Conservation (phyloP, 2,329 filamentous ascomycete genomes). For the Trichoderma sp. region DNA sequence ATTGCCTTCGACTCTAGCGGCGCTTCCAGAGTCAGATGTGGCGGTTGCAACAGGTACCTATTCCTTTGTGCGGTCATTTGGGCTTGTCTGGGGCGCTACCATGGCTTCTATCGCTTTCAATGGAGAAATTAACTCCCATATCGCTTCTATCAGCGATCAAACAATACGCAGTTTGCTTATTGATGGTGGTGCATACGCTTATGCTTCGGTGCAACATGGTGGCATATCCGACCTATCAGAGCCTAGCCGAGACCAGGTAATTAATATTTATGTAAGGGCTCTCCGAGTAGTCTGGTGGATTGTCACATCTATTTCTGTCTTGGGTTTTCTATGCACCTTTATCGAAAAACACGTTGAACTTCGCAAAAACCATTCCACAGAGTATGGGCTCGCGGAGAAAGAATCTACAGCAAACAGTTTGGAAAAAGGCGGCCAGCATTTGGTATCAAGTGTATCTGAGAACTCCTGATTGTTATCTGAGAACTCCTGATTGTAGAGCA, state of each 20-base stretch:
- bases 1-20: constrained; percentile 50
- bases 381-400: background rate
- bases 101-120: constrained; percentile 49
- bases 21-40: constrained; percentile 44
- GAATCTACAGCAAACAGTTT: background rate
- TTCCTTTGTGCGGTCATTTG: constrained; percentile 53
- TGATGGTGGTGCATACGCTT: constrained; percentile 40
- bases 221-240: constrained; percentile 40
- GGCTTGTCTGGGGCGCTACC: constrained; percentile 50
- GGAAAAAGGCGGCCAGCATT: background rate
- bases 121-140: constrained; percentile 28
- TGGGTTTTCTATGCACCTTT: constrained; percentile 9
- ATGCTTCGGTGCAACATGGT: constrained; percentile 38
- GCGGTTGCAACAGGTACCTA: constrained; percentile 47
- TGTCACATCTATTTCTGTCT: background rate
- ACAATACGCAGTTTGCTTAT: constrained; percentile 26
- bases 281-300: constrained; percentile 19
- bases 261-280: constrained; percentile 5
- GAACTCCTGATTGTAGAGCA: background rate
- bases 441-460: background rate
- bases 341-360: constrained; percentile 20
- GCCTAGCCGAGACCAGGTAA: background rate
- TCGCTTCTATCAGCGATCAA: constrained; percentile 26
- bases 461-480: background rate
- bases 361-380: constrained; percentile 9